Evolutionary conservation across 305 asterid species (phyloP).

Genomic region (Rubia tinctorum): DNA sequence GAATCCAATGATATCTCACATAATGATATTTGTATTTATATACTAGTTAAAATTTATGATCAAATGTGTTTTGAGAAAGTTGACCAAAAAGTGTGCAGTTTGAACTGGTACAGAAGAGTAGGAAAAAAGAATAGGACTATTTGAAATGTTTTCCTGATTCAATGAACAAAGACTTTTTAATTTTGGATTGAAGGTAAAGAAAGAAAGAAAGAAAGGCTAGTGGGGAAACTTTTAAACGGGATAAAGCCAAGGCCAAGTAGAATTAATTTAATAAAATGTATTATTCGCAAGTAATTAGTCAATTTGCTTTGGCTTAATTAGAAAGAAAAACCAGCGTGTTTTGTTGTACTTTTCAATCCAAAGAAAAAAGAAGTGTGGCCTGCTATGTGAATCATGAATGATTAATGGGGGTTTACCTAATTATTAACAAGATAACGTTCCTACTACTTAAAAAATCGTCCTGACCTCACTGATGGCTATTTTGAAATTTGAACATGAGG

Average conservation of each 20-base stretch:
- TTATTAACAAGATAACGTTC: conserved; percentile 22
- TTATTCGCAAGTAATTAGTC: background rate
- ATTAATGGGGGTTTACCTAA: conserved; percentile 22
- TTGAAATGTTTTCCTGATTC: background rate
- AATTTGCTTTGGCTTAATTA: conserved; percentile 14
- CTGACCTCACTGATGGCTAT: too few relatives aligned
- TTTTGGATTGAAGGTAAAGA: conserved; percentile 3
- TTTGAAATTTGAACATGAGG: too few relatives aligned
- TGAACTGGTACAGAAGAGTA: too few relatives aligned
- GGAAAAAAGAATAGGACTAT: too few relatives aligned
- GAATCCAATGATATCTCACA: too few relatives aligned
- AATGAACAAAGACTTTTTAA: background rate
- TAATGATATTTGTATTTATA: too few relatives aligned
- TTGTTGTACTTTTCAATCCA: background rate
- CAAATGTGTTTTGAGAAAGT: too few relatives aligned
- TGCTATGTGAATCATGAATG: conserved; percentile 15
- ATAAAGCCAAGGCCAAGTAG: background rate
- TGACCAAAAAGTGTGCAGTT: too few relatives aligned
- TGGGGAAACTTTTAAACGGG: conserved; percentile 14
- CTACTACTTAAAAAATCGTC: too few relatives aligned
- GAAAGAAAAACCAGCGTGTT: background rate
- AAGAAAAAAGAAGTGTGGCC: conserved; percentile 13
- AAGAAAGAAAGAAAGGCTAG: background rate
- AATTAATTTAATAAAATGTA: background rate
- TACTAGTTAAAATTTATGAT: too few relatives aligned